Evolutionary conservation across 169 alveolate genomes (phyloP).

Genomic region (Babesia bovis): DNA sequence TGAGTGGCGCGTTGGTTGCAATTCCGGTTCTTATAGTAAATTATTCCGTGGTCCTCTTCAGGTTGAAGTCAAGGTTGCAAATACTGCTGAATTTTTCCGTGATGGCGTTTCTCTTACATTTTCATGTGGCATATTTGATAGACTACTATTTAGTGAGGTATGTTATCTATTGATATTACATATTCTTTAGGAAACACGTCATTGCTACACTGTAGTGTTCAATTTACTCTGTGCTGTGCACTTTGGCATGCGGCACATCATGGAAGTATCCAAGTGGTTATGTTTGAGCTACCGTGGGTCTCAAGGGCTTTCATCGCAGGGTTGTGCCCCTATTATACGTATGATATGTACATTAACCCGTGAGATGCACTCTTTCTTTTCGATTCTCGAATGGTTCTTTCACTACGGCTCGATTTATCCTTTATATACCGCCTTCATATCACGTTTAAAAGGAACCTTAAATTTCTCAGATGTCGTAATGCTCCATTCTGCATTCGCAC

Average conservation of each 20-base stretch:
- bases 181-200: background rate
- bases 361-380: background rate
- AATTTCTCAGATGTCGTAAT: background rate
- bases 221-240: constrained; percentile 16
- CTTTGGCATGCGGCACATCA: constrained; percentile 5
- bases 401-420: background rate
- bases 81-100: background rate
- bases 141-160: constrained; percentile 26
- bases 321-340: background rate
- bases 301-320: background rate
- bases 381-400: constrained; percentile 14
- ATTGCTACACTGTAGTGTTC: constrained; percentile 21
- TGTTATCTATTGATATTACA: background rate
- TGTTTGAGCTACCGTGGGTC: constrained; percentile 8
- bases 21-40: background rate
- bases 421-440: background rate
- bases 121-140: constrained; percentile 4
- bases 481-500: constrained; percentile 8
- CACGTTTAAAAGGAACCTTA: background rate
- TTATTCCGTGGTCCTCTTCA: background rate
- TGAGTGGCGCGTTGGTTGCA: constrained; percentile 4
- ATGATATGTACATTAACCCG: background rate
- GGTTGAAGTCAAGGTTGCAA: background rate
- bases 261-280: constrained; percentile 9
- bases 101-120: background rate